These are phyloP conservation scores for Chrysopogon serrulatus DNA, from an alignment of 176 grass and related monocot genomes.

Conservation along the genomic window DNA sequence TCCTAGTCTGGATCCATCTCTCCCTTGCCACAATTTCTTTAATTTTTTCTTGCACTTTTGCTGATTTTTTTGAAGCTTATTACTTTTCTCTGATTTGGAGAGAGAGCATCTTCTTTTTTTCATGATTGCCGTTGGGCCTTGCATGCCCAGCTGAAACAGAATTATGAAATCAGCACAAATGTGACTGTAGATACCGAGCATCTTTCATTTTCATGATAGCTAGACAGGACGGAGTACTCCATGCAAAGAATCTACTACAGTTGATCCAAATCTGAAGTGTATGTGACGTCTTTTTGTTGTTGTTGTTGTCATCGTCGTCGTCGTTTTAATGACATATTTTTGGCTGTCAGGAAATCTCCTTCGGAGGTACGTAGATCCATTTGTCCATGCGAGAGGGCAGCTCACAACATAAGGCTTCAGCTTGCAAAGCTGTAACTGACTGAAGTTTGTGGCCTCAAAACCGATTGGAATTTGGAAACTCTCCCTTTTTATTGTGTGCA, in stretches of 20 bases:
- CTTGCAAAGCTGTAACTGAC: background rate
- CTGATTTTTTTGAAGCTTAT: too few relatives aligned
- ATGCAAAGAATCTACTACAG: constrained; percentile 9
- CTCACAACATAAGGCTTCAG: too few relatives aligned
- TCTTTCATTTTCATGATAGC: too few relatives aligned
- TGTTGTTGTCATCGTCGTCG: too few relatives aligned
- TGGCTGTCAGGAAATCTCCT: background rate
- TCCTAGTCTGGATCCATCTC: constrained; percentile 18
- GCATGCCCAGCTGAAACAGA: constrained; percentile 7
- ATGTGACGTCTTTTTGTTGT: background rate
- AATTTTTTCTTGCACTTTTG: background rate
- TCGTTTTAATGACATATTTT: background rate
- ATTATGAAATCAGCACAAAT: constrained; percentile 2
- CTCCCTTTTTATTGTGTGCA: background rate
- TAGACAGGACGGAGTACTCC: background rate
- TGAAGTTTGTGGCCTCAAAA: background rate
- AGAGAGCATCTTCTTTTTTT: constrained; percentile 11
- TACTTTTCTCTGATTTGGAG: too few relatives aligned
- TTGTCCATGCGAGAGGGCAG: too few relatives aligned
- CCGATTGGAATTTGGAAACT: too few relatives aligned
- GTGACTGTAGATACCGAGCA: constrained; percentile 23
- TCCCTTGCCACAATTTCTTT: background rate
- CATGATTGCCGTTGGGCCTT: constrained; percentile 27
- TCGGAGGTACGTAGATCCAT: background rate
- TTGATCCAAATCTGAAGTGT: constrained; percentile 16